Base-by-base conservation (phyloP, 2,329 filamentous ascomycete genomes). In the Claviceps sp. region DNA sequence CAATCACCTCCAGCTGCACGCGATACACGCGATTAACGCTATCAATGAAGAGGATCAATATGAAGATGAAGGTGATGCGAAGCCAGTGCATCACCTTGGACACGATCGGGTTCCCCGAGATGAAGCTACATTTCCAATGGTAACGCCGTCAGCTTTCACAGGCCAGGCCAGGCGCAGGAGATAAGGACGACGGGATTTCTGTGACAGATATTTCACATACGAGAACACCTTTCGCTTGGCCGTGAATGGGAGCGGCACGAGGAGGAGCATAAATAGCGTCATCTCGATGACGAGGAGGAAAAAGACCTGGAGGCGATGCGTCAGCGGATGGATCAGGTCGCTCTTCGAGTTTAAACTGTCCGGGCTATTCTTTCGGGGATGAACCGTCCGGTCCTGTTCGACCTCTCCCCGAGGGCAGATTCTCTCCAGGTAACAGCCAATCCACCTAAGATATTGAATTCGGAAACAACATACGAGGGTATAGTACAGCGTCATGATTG, bases 1-100 rank as follows among this genome's bases (percentile, higher is more conserved):
- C 75, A 47, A 82, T 74, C 53, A 97, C 77, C 73, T 98, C 93
- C 57, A 93, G 72, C 72, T 97, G 91, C 52, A 98, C 93, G 56
- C 93, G 87, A 71, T 96, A 98, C 64, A 98, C 93, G 58, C 93
- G 88, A 65, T 84, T 84, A 69, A 97, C 90, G 66, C 89, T 95
- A 73, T 98, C 93, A 63, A 97, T 81, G 73, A 98, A 98, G 58
- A 98, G 84, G 58, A 98, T 95, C 54, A 97, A 77, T 64, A 98
- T 97, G 74, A 98, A 98, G 66, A 98, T 91, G 67, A 98, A 98
- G 2, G 89, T 95, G 53, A 98, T 98, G 79, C 96, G 97, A 73
- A 98, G 78, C 63, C 89, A 91, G 75, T 98, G 96, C 75, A 97
- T 91, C 58, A 97, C 69, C 69, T 97, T 96, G 42, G 90, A 93